These are phyloP conservation scores for Crithidia expoeki DNA, from an alignment of 208 protist species.

Conservation along the genomic window DNA sequence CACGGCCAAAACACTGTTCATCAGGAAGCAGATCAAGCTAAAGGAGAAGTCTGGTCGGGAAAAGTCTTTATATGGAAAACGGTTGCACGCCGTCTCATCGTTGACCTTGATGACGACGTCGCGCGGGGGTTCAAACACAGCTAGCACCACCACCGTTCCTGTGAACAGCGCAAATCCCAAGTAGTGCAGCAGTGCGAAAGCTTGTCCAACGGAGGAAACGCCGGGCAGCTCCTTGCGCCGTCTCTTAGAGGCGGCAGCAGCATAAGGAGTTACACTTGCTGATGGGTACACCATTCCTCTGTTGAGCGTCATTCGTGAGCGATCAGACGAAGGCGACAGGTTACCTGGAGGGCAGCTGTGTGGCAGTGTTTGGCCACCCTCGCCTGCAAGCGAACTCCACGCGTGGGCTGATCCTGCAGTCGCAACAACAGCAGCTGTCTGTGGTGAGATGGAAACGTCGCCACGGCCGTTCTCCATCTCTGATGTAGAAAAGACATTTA, in stretches of 20 bases:
- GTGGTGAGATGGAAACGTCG: no score
- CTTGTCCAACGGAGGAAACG: constrained; percentile 21
- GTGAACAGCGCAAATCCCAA: constrained; percentile 20
- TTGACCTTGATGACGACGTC: constrained; percentile 7
- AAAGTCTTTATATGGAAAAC: constrained; percentile 27
- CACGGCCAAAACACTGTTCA: constrained; percentile 48
- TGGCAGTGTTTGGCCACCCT: no score
- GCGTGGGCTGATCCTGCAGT: no score
- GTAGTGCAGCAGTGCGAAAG: constrained; percentile 52
- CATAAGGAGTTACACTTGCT: neutral
- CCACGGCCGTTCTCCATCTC: neutral
- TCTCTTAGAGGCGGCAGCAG: neutral
- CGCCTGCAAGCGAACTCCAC: no score
- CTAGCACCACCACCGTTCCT: constrained; percentile 13
- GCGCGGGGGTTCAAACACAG: constrained; percentile 5
- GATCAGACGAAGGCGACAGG: no score
- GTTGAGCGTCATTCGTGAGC: no score
- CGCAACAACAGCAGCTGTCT: no score
- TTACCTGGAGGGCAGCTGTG: no score
- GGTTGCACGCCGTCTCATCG: constrained; percentile 56
- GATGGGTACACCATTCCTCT: no score
- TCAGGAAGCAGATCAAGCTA: constrained; percentile 47
- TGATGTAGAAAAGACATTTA: constrained; percentile 2
- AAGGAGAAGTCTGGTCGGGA: constrained; percentile 48
- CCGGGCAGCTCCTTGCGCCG: constrained; percentile 6